Percentiles rank a stretch among this genome's conserved stretches.
These are phyloP conservation scores for Physcia stellaris DNA, from an alignment of 495 filamentous ascomycete genomes.

Conservation along the genomic window DNA sequence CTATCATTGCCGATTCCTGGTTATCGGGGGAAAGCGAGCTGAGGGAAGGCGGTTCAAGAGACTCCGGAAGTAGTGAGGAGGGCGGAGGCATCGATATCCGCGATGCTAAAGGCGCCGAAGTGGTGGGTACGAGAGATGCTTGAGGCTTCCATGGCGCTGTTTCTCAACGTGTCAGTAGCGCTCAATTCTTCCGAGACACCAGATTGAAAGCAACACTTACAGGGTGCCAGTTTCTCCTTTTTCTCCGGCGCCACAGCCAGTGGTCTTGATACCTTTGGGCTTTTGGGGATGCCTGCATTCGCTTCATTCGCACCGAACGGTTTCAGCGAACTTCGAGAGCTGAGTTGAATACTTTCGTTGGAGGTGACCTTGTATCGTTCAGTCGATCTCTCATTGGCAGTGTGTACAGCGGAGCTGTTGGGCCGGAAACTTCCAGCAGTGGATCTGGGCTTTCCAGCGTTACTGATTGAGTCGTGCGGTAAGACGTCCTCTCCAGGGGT, in stretches of 20 bases:
- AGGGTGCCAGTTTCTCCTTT: slow-evolving; percentile 23
- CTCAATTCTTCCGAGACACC: too few species aligned
- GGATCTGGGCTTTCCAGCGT: slow-evolving; percentile 9
- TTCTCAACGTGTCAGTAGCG: background rate
- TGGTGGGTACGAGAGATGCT: slow-evolving; percentile 66
- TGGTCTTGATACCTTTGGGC: slow-evolving; percentile 1
- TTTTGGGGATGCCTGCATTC: slow-evolving; percentile 23
- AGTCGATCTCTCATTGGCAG: slow-evolving; percentile 36
- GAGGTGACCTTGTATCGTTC: slow-evolving; percentile 39
- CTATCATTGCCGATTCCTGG: slow-evolving; percentile 76
- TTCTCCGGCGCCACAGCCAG: slow-evolving; percentile 8
- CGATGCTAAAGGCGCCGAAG: slow-evolving; percentile 75
- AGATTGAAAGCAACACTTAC: too few species aligned
- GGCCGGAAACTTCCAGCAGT: slow-evolving; percentile 5
- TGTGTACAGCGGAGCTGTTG: slow-evolving; percentile 12
- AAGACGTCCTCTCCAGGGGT: slow-evolving; percentile 12
- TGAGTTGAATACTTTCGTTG: slow-evolving; percentile 46
- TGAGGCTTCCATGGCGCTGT: slow-evolving; percentile 68
- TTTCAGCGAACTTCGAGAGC: slow-evolving; percentile 53
- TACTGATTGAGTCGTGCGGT: slow-evolving; percentile 17
- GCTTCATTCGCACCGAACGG: slow-evolving; percentile 16
- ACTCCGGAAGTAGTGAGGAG: slow-evolving; percentile 55
- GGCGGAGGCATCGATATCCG: slow-evolving; percentile 75
- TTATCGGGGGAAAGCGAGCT: slow-evolving; percentile 57
- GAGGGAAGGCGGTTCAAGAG: slow-evolving; percentile 58